These are phyloP conservation scores for Chytriomyces confervae DNA, from an alignment of 192 early-diverging fungal genomes.

Conservation along the genomic window DNA sequence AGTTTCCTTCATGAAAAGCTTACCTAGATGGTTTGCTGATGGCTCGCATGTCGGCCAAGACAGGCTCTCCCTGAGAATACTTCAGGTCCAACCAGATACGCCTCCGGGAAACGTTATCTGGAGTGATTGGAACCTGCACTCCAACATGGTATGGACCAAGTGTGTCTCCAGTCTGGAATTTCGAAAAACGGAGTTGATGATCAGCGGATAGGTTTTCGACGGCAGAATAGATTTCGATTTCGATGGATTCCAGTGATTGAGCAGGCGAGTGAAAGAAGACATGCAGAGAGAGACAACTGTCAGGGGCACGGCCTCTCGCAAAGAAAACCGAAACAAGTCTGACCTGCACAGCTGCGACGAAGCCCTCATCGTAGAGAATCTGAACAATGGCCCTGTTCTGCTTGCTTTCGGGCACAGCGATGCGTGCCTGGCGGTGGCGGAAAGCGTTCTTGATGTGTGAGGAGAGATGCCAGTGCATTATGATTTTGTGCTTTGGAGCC, in stretches of 20 bases:
- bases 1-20: not conserved
- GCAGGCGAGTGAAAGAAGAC: too few species aligned
- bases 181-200: too few species aligned
- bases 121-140: constrained; percentile 71
- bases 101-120: constrained; percentile 81
- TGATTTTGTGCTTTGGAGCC: not conserved
- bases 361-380: constrained; percentile 91
- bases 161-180: constrained; percentile 70
- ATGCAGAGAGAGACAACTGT: too few species aligned
- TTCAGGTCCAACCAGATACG: constrained; percentile 94
- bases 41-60: constrained; percentile 74
- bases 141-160: constrained; percentile 69
- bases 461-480: constrained; percentile 76
- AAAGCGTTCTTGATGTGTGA: constrained; percentile 92
- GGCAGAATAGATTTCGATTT: too few species aligned
- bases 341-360: constrained; percentile 72
- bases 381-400: constrained; percentile 83
- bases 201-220: too few species aligned
- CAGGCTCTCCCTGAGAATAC: constrained; percentile 81
- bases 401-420: constrained; percentile 88
- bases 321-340: too few species aligned
- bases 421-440: constrained; percentile 75
- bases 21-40: constrained; percentile 74
- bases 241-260: too few species aligned
- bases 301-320: too few species aligned